Conservation (phyloP, 768 basidiomycete species). For the Saitozyma podzolica region DNA sequence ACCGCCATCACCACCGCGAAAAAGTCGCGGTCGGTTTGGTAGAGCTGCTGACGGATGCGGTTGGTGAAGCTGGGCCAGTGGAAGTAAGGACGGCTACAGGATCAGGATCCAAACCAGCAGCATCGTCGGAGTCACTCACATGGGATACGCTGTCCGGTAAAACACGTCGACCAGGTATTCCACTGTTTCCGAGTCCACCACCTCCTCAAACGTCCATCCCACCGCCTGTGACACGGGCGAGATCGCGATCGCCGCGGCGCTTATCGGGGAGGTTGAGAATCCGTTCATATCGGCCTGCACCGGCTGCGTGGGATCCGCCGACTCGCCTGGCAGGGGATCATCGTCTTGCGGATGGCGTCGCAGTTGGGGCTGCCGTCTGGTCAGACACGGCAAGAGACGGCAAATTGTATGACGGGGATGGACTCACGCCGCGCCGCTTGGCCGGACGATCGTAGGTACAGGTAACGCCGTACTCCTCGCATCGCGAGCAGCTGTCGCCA, state of each 20-base stretch:
- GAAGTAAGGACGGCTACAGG: constrained; percentile 12
- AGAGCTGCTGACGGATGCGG: constrained; percentile 8
- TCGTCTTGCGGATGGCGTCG: too few species aligned
- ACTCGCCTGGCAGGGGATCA: too few species aligned
- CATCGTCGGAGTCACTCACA: constrained; percentile 10
- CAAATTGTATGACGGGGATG: too few species aligned
- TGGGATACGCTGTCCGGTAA: constrained; percentile 19
- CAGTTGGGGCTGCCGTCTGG: too few species aligned
- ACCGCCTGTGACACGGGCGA: too few species aligned
- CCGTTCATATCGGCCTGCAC: too few species aligned
- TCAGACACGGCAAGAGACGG: too few species aligned
- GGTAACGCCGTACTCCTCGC: not conserved
- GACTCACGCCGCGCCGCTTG: not conserved
- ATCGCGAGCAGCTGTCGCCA: not conserved
- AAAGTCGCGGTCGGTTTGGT: constrained; percentile 20
- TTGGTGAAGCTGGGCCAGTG: constrained; percentile 27
- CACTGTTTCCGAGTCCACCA: not conserved
- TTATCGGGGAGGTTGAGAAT: too few species aligned
- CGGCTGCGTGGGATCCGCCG: too few species aligned
- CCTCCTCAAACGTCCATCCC: too few species aligned
- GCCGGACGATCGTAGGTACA: constrained; percentile 1
- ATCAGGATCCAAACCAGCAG: not conserved
- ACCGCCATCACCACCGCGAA: constrained; percentile 18
- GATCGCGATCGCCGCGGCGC: too few species aligned
- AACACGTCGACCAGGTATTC: constrained; percentile 14